Evolutionary conservation across 2,329 filamentous ascomycete genomes (phyloP).

Genomic region (Ophiosphaerella korrae): DNA sequence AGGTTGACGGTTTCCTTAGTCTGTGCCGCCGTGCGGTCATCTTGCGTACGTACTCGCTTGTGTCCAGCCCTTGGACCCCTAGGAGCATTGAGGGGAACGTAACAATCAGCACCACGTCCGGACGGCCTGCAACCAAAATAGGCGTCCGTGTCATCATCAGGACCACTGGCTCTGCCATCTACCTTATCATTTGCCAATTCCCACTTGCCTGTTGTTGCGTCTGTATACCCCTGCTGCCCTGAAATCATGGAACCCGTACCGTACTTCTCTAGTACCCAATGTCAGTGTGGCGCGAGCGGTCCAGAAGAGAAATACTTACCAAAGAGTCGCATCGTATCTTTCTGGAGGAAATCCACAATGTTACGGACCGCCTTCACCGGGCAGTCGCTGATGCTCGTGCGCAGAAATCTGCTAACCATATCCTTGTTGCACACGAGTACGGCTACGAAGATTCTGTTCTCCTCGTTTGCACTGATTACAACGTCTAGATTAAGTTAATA

Average conservation of each 20-base stretch:
- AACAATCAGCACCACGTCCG: not conserved
- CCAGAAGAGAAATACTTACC: conserved; percentile 12
- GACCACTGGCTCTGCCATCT: conserved; percentile 2
- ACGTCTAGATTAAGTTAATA: conserved; percentile 23
- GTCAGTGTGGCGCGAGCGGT: not conserved
- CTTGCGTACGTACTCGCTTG: conserved; percentile 2
- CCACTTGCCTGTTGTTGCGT: conserved; percentile 8
- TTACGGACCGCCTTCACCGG: conserved; percentile 63
- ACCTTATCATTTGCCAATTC: conserved; percentile 3
- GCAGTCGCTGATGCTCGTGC: conserved; percentile 71
- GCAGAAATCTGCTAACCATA: conserved; percentile 74
- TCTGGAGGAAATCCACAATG: conserved; percentile 25
- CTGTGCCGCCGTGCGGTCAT: not conserved
- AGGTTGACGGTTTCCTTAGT: not conserved
- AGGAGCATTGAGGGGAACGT: not conserved
- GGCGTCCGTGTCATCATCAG: conserved; percentile 18
- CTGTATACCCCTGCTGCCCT: conserved; percentile 22
- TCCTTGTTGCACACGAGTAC: conserved; percentile 92
- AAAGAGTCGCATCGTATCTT: conserved; percentile 27
- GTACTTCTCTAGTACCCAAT: conserved; percentile 16
- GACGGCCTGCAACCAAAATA: not conserved
- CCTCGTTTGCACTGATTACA: conserved; percentile 13
- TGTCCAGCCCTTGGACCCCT: conserved; percentile 2
- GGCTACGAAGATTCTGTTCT: conserved; percentile 72
- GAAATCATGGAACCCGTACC: conserved; percentile 20